These are phyloP conservation scores for Fusarium luffae DNA, from an alignment of 2,329 filamentous ascomycete genomes.

Conservation along the genomic window DNA sequence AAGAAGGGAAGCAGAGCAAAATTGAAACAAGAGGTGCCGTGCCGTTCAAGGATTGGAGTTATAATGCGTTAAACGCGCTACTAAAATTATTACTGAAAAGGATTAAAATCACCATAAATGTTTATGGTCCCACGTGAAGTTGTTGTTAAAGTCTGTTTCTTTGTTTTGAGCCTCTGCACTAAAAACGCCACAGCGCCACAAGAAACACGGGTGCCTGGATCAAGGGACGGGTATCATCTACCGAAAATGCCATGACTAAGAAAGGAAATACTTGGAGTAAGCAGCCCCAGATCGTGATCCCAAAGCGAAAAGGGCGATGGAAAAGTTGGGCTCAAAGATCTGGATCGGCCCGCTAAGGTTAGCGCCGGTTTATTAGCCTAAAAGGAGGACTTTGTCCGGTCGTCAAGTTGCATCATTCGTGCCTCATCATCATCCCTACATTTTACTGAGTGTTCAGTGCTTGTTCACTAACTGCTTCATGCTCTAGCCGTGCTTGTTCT, in stretches of 20 bases:
- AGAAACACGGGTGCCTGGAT: neutral
- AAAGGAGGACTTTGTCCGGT: neutral
- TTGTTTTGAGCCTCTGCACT: neutral
- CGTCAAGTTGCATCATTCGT: neutral
- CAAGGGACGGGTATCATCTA: neutral
- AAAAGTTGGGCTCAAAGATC: slow-evolving; percentile 7
- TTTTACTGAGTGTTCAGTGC: too few relatives aligned
- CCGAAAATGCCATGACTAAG: neutral
- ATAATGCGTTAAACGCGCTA: too few relatives aligned
- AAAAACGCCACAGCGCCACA: neutral
- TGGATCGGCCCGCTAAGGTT: slow-evolving; percentile 21
- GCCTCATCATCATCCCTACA: neutral
- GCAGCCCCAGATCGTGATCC: neutral
- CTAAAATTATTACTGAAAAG: too few relatives aligned
- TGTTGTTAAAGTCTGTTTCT: neutral
- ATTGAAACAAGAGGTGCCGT: too few relatives aligned
- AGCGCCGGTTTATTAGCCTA: neutral
- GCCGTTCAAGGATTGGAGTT: too few relatives aligned
- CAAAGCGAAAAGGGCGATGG: neutral
- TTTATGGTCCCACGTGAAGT: too few relatives aligned
- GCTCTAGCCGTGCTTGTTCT: neutral
- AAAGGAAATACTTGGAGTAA: neutral
- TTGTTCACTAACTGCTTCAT: too few relatives aligned
- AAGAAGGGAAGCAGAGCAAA: too few relatives aligned
- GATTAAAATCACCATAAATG: too few relatives aligned